Conservation (phyloP, 768 basidiomycete genomes). For the Austroboletus eburneus region DNA sequence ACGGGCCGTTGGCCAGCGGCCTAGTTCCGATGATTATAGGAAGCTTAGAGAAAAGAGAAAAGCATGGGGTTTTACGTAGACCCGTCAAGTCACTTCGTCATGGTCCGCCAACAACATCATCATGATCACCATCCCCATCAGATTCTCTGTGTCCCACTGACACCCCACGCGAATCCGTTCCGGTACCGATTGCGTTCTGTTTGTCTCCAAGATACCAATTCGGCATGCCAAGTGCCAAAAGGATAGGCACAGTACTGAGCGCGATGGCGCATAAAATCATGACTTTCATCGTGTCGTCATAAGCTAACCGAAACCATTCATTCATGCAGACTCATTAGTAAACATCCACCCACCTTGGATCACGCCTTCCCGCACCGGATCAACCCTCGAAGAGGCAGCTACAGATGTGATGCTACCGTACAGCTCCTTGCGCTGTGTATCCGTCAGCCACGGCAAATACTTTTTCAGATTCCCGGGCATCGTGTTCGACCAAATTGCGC, state of each 20-base stretch:
- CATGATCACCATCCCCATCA: background rate
- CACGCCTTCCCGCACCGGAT: constrained; percentile 61
- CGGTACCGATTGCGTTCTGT: constrained; percentile 68
- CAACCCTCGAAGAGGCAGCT: constrained; percentile 42
- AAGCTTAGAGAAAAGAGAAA: no score
- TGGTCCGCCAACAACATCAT: background rate
- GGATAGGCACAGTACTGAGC: constrained; percentile 53
- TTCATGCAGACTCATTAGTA: background rate
- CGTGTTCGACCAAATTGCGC: constrained; percentile 57
- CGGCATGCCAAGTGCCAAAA: constrained; percentile 56
- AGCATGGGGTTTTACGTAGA: no score
- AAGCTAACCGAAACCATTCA: constrained; percentile 31
- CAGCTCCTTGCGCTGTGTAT: constrained; percentile 40
- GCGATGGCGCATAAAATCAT: constrained; percentile 52
- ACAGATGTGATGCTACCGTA: constrained; percentile 58
- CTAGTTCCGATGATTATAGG: no score
- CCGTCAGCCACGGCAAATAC: constrained; percentile 48
- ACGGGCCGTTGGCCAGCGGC: no score
- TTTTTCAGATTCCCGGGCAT: constrained; percentile 61
- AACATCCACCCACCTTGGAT: constrained; percentile 41
- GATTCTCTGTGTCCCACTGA: background rate
- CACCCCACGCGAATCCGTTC: constrained; percentile 14
- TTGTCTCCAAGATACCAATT: constrained; percentile 64
- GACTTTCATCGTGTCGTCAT: constrained; percentile 52
- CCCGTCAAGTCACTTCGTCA: no score